Conservation (phyloP, 108 stramenopile species). For the Nitzschia palea region DNA sequence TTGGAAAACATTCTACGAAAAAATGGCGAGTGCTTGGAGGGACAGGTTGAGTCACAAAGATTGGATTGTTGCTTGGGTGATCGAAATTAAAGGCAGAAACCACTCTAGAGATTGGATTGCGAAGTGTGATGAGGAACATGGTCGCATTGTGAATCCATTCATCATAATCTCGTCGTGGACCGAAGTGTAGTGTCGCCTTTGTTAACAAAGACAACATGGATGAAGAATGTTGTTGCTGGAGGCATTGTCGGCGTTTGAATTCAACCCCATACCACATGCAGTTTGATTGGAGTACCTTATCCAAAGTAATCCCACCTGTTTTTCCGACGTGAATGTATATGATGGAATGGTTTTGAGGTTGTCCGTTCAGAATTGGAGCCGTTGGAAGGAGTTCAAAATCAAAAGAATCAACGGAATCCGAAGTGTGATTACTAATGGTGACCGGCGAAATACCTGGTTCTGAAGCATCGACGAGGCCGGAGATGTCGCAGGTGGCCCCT, state of each 20-base stretch:
- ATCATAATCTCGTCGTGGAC: not conserved
- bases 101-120: conserved; percentile 11
- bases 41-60: not conserved
- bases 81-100: conserved; percentile 20
- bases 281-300: conserved; percentile 5
- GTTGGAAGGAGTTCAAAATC: not conserved
- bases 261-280: conserved; percentile 8
- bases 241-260: not conserved
- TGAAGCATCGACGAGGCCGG: too few relatives aligned
- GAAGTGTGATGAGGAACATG: conserved; percentile 1
- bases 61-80: conserved; percentile 1
- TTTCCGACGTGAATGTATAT: conserved; percentile 27
- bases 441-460: too few relatives aligned
- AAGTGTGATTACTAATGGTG: too few relatives aligned
- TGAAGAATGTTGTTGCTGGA: not conserved
- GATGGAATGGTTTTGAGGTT: not conserved
- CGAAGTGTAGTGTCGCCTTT: conserved; percentile 7
- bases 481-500: too few relatives aligned
- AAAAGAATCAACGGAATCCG: too few relatives aligned
- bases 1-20: conserved; percentile 10
- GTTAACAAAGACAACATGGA: not conserved
- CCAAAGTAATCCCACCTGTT: conserved; percentile 27
- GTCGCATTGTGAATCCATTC: not conserved
- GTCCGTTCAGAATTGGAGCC: not conserved
- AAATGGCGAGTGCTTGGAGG: not conserved